Evolutionary conservation across 2,329 filamentous ascomycete genomes (phyloP), one percentile per base, ranked within the genome.

Genomic region (Tolypocladium tropicale): DNA sequence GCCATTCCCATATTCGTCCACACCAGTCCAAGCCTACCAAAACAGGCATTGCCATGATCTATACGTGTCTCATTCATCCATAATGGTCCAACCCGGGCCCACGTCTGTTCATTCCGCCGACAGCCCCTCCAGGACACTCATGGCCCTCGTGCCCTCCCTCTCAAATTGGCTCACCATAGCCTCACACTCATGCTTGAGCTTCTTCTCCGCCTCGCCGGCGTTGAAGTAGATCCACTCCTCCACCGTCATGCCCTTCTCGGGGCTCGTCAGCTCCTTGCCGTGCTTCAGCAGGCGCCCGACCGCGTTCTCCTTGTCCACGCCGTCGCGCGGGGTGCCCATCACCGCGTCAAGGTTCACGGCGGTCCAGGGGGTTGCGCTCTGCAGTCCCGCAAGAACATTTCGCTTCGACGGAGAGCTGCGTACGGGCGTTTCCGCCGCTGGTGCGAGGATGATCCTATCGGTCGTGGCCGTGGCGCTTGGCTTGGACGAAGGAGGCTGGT

Each of bases 171-270:
- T 81, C 6, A 99, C 90, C 70, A 95, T 82, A 30, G 83, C 76
- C 74, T 97, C 93, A 66, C 91, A 96, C 68, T 95, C 88, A 37
- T 79, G 74, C 66, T 86, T 86, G 55, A 99, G 75, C 68, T 84
- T 86, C 70, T 85, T 83, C 74, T 97, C 92, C 0, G 89, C 90
- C 67, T 86, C 78, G 58, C 81, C 80, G 0, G 94, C 94, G 62
- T 94, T 92, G 71, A 86, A 82, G 57, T 85, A 77, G 41, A 99
- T 88, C 90, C 93, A 99, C 70, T 96, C 85, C 69, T 96, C 90
- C 0, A 97, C 90, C 6, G 85, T 93, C 92, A 99, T 96, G 39
- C 80, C 77, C 75, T 88, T 91, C 74, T 97, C 94, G 0, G 85
- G 82, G 54, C 80, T 88, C 2, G 82, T 86, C 54, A 99, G 72